Conservation (phyloP, 257 asterid genomes). For the Mentha longifolia region DNA sequence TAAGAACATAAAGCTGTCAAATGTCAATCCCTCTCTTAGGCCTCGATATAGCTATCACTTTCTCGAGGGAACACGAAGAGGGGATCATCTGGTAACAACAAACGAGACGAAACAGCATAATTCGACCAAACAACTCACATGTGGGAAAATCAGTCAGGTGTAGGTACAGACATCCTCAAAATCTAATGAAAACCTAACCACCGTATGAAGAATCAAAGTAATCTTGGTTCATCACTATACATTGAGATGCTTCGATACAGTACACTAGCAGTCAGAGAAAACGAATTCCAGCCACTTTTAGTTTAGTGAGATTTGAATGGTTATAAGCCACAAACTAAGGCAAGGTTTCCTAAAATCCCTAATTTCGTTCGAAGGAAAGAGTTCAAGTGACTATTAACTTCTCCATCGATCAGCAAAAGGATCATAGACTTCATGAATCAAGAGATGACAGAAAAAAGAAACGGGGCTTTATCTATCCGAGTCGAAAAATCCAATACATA, state of each 20-base stretch:
- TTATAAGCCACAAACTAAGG: too few species aligned
- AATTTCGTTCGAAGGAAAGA: not conserved
- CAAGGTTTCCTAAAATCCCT: not conserved
- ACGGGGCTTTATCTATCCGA: not conserved
- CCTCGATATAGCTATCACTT: not conserved
- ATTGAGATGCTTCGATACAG: not conserved
- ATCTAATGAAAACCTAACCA: not conserved
- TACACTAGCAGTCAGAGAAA: not conserved
- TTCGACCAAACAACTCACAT: conserved; percentile 9
- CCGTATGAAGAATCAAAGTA: not conserved
- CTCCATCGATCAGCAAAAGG: not conserved
- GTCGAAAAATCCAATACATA: not conserved
- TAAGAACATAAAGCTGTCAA: not conserved
- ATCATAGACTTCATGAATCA: not conserved
- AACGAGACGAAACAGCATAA: not conserved
- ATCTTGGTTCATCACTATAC: not conserved
- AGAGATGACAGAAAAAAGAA: not conserved
- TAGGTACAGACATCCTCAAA: not conserved
- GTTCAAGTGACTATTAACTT: too few species aligned
- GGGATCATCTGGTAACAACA: not conserved
- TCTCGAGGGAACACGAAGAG: not conserved
- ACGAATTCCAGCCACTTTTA: not conserved
- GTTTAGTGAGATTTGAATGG: not conserved
- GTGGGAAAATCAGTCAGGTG: not conserved
- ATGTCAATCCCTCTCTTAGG: not conserved